Conservation (phyloP, 2,329 filamentous ascomycete genomes). For the Aspergillus japonicus region DNA sequence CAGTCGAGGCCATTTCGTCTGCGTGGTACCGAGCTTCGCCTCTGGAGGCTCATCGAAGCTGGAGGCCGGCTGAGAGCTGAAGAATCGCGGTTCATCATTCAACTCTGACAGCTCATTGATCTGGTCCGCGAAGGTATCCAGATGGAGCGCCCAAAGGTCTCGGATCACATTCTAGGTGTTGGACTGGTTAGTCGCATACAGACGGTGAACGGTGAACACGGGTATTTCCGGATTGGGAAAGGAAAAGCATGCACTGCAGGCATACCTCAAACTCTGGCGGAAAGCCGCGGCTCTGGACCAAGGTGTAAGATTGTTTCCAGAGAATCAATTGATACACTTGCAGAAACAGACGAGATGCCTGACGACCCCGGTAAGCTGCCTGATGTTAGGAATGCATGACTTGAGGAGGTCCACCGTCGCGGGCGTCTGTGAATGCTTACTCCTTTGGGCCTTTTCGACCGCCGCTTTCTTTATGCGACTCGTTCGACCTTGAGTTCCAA, state of each 20-base stretch:
- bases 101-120: slow-evolving; percentile 39
- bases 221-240: not conserved
- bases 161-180: slow-evolving; percentile 59
- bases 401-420: too few relatives aligned
- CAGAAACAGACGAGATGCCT: slow-evolving; percentile 75
- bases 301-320: slow-evolving; percentile 73
- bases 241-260: not conserved
- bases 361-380: slow-evolving; percentile 58
- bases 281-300: slow-evolving; percentile 66
- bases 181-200: slow-evolving; percentile 11
- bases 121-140: slow-evolving; percentile 56
- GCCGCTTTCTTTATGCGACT: slow-evolving; percentile 55
- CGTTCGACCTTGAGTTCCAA: slow-evolving; percentile 61
- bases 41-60: slow-evolving; percentile 40
- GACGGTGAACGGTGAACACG: not conserved
- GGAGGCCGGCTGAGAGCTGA: slow-evolving; percentile 58
- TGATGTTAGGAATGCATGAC: slow-evolving; percentile 4
- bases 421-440: slow-evolving; percentile 29
- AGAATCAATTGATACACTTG: slow-evolving; percentile 82
- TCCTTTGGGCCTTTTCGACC: slow-evolving; percentile 52
- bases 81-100: slow-evolving; percentile 49
- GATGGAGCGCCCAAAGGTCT: slow-evolving; percentile 80
- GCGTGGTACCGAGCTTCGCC: slow-evolving; percentile 34
- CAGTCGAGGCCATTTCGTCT: slow-evolving; percentile 59
- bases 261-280: slow-evolving; percentile 70